These are phyloP conservation scores for Lichtheimia hyalospora DNA, from an alignment of 371 early-diverging fungal species.

Conservation along the genomic window DNA sequence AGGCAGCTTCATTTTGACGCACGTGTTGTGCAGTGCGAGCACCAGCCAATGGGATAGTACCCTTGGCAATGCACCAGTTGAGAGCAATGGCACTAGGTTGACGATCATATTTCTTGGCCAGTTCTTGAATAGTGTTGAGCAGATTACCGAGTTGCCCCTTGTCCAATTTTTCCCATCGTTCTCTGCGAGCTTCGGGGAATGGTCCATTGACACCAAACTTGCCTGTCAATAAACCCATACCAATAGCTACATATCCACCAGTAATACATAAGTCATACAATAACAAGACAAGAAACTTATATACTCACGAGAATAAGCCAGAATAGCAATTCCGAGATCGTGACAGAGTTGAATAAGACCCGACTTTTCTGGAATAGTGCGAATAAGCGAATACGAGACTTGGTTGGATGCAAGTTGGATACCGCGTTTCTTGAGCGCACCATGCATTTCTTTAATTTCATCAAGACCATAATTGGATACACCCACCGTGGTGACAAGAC, in stretches of 20 bases:
- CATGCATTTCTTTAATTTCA: constrained; percentile 51
- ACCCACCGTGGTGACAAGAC: constrained; percentile 64
- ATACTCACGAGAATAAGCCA: constrained; percentile 56
- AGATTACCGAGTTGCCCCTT: constrained; percentile 23
- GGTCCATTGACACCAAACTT: constrained; percentile 50
- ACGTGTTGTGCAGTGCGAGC: constrained; percentile 54
- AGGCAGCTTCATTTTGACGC: constrained; percentile 42
- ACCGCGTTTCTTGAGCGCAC: constrained; percentile 47
- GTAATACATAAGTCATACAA: background rate
- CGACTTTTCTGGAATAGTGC: constrained; percentile 50
- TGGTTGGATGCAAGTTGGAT: constrained; percentile 59
- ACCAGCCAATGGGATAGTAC: constrained; percentile 58
- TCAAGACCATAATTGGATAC: constrained; percentile 64
- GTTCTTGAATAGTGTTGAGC: constrained; percentile 21
- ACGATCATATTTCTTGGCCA: constrained; percentile 28
- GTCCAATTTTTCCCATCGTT: constrained; percentile 22
- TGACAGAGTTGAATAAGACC: constrained; percentile 54
- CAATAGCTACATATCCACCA: constrained; percentile 20
- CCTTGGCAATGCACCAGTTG: constrained; percentile 50
- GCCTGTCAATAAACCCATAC: constrained; percentile 54
- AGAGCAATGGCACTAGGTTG: constrained; percentile 41
- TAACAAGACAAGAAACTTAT: background rate
- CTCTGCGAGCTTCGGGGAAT: constrained; percentile 26
- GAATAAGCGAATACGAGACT: constrained; percentile 48
- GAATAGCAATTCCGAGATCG: constrained; percentile 58